Percentiles rank a stretch among this genome's conserved stretches.
These are phyloP conservation scores for Phytophthora vignae DNA, from an alignment of 352 stramenopile genomes.

Conservation along the genomic window DNA sequence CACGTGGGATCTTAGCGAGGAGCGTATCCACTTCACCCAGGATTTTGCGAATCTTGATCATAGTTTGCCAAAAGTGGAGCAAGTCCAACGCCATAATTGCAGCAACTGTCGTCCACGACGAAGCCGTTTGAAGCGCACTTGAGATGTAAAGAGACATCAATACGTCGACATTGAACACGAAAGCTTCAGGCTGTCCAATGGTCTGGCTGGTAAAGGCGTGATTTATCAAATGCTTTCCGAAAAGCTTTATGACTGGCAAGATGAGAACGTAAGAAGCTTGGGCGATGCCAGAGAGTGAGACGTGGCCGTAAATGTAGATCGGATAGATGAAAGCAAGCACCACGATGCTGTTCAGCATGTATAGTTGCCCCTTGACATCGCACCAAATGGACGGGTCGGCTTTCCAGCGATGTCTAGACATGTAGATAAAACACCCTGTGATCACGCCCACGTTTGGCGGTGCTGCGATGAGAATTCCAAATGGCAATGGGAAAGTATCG, in stretches of 20 bases:
- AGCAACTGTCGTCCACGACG: constrained; percentile 6
- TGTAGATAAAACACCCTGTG: background rate
- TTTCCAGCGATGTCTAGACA: background rate
- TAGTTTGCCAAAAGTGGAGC: background rate
- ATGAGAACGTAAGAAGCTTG: constrained; percentile 16
- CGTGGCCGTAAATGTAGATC: constrained; percentile 23
- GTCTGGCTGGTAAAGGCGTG: constrained; percentile 8
- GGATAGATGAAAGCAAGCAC: constrained; percentile 27
- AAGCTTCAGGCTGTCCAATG: constrained; percentile 20
- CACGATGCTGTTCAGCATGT: constrained; percentile 1
- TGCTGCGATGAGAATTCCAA: background rate
- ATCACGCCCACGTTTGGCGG: background rate
- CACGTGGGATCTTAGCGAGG: background rate
- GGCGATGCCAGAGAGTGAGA: background rate
- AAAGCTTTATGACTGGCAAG: constrained; percentile 15
- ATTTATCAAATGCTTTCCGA: constrained; percentile 25
- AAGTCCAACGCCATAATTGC: background rate
- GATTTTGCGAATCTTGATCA: background rate
- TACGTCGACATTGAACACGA: constrained; percentile 42
- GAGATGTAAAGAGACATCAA: constrained; percentile 39
- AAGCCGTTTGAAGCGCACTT: constrained; percentile 7
- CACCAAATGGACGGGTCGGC: background rate
- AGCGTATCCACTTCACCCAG: background rate
- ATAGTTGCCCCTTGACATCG: background rate
- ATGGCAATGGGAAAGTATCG: background rate